These are phyloP conservation scores for Nannizziopsis arthrosporioides DNA, from an alignment of 2,329 filamentous ascomycete species.

Conservation along the genomic window DNA sequence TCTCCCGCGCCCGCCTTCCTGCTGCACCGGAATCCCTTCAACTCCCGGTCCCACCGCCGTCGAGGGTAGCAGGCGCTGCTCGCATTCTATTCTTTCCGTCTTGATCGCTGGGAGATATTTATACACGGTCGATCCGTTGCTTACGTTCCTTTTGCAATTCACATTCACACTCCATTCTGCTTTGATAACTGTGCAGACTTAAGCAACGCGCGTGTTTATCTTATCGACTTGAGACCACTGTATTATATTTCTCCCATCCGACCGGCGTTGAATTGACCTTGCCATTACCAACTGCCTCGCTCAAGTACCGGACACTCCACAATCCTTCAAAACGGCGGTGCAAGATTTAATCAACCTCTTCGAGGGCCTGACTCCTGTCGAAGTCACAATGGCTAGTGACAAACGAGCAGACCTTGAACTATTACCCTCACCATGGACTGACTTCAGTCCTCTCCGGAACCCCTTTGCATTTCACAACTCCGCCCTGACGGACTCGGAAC, in stretches of 20 bases:
- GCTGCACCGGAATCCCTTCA: not conserved
- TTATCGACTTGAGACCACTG: constrained; percentile 2
- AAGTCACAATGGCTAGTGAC: constrained; percentile 10
- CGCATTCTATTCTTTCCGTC: constrained; percentile 6
- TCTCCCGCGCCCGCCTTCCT: constrained; percentile 4
- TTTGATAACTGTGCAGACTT: constrained; percentile 7
- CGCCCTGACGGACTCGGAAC: constrained; percentile 18
- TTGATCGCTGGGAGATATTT: not conserved
- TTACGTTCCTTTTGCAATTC: constrained; percentile 1
- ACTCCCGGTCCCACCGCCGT: constrained; percentile 3
- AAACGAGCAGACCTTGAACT: constrained; percentile 8
- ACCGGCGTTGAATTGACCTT: not conserved
- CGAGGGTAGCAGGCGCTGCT: constrained; percentile 4
- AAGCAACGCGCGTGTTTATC: not conserved
- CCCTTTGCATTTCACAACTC: constrained; percentile 21
- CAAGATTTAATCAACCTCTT: constrained; percentile 18
- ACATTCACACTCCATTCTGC: constrained; percentile 1
- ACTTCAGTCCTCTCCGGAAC: constrained; percentile 24
- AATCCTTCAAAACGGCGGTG: constrained; percentile 14
- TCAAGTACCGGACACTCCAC: not conserved
- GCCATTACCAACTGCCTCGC: not conserved
- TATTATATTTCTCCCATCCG: constrained; percentile 3
- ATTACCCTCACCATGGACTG: constrained; percentile 20
- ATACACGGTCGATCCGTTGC: constrained; percentile 12
- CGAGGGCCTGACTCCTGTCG: constrained; percentile 15